Base-by-base conservation (phyloP, 345 rosid species). In the Excoecaria cochinchinensis region DNA sequence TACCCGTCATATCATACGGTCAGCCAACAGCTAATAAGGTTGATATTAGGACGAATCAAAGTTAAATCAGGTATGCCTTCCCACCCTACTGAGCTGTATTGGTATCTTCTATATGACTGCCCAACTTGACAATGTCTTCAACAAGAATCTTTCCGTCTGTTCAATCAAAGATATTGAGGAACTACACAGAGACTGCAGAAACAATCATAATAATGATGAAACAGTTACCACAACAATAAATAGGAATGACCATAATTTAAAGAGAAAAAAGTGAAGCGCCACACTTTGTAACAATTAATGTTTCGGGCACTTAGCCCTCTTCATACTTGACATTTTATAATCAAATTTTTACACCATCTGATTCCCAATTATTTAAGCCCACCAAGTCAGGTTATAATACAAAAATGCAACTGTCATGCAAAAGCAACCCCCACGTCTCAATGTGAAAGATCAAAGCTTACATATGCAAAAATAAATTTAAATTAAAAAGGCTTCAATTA, bases 141-240 rank as follows among this genome's bases (percentile, higher is more conserved):
- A 95, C 95, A 50, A 91, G 92, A 72, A 95, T 92, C 86, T 91
- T 95, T 77, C 99, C 97, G 78, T 95, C 99, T 92, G 80, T 78
- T 76, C 75, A 77, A 57, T 73, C 25, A 69, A 36, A 22, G 36
- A 19, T 22, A 50, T 61, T 17, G 65, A 64, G 65, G 59, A 42
- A 58, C 13, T 16, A 55, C 13, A 51, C 56, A 53, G 50, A 67
- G 24, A 16, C 15, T 22, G 7, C 59, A 46, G 67, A 80, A 53
- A 53, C 0, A 74, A 57, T 31, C 24, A 51, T 13, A 55, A 48
- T 48, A 38, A 64, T 22, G 11, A 17, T 8, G 25, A 5, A 19
- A 51, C 22, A 9, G 13, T 52, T 17, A 17, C 42, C 12, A 52
- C 8, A 15, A 59, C 31, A 42, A 38, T 21, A 25, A 2, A 61